These are phyloP conservation scores for Phaeodactylum tricornutum DNA, from an alignment of 108 stramenopile genomes.

Conservation along the genomic window DNA sequence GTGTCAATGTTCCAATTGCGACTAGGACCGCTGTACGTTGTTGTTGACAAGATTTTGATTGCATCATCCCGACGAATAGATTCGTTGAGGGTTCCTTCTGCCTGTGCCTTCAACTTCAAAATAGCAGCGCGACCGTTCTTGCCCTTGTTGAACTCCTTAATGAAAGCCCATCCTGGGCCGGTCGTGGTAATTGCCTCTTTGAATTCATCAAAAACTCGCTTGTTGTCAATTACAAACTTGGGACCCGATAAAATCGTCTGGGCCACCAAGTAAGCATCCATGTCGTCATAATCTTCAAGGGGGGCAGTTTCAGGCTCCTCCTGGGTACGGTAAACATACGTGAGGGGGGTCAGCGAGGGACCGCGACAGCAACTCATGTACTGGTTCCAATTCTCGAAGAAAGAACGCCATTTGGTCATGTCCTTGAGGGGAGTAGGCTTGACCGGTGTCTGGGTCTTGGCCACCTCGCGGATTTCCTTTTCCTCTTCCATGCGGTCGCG, in stretches of 20 bases:
- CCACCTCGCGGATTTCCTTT: too few species aligned
- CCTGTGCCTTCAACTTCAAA: conserved; percentile 6
- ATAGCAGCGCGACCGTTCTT: conserved; percentile 10
- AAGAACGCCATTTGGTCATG: too few species aligned
- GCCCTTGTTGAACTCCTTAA: conserved; percentile 3
- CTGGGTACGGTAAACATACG: conserved; percentile 2
- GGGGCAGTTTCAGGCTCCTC: not conserved
- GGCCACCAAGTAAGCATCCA: conserved; percentile 1
- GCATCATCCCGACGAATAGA: too few species aligned
- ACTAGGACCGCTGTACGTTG: too few species aligned
- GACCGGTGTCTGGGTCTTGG: too few species aligned
- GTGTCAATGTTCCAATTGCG: too few species aligned
- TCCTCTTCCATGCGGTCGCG: too few species aligned
- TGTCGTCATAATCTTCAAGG: not conserved
- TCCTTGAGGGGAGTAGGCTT: too few species aligned
- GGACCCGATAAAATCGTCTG: not conserved
- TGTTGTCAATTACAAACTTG: conserved; percentile 7
- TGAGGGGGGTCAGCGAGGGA: not conserved
- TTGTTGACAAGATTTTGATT: too few species aligned
- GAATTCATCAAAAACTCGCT: conserved; percentile 1
- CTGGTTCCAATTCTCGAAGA: too few species aligned
- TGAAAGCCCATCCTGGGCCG: conserved; percentile 10
- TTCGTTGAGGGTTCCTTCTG: too few species aligned
- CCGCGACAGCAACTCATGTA: not conserved
- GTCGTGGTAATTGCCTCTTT: not conserved